These are phyloP conservation scores for Melianthus villosus DNA, from an alignment of 441 rosid genomes.

Conservation along the genomic window DNA sequence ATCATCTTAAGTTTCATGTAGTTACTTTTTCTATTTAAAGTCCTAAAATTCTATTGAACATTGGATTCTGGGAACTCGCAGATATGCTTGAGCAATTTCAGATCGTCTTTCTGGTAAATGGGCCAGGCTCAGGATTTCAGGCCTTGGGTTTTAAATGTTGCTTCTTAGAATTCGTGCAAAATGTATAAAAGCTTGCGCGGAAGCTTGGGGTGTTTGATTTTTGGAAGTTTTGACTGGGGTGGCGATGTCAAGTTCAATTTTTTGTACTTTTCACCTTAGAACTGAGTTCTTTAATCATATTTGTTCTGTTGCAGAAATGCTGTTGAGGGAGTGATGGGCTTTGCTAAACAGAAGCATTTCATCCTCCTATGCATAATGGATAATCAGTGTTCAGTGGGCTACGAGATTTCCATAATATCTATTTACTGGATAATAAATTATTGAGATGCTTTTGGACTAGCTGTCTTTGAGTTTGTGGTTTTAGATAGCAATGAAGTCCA, in stretches of 20 bases:
- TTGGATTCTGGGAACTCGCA: slow-evolving; percentile 71
- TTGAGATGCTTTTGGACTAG: slow-evolving; percentile 7
- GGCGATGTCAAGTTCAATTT: slow-evolving; percentile 28
- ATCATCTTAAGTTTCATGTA: slow-evolving; percentile 14
- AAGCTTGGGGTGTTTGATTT: slow-evolving; percentile 29
- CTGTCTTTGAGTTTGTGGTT: slow-evolving; percentile 11
- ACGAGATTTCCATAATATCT: slow-evolving; percentile 18
- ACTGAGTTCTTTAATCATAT: slow-evolving; percentile 31
- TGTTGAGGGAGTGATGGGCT: slow-evolving; percentile 40
- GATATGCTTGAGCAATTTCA: slow-evolving; percentile 58
- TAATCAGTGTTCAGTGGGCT: slow-evolving; percentile 27
- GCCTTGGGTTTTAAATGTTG: slow-evolving; percentile 36
- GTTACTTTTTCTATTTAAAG: slow-evolving; percentile 19
- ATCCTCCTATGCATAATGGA: slow-evolving; percentile 37
- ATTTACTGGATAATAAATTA: slow-evolving; percentile 2
- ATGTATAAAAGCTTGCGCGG: slow-evolving; percentile 29
- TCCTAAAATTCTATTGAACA: slow-evolving; percentile 33
- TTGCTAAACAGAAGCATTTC: slow-evolving; percentile 40
- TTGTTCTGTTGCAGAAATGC: slow-evolving; percentile 64
- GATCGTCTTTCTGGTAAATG: slow-evolving; percentile 51
- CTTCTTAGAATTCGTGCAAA: slow-evolving; percentile 25
- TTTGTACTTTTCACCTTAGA: slow-evolving; percentile 22
- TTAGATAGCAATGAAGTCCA: slow-evolving; percentile 13
- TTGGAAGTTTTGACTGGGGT: slow-evolving; percentile 39
- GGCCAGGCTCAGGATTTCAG: slow-evolving; percentile 52